Evolutionary conservation across 345 rosid genomes (phyloP), one percentile per base, ranked within the genome.

Genomic region (Viola odorata): DNA sequence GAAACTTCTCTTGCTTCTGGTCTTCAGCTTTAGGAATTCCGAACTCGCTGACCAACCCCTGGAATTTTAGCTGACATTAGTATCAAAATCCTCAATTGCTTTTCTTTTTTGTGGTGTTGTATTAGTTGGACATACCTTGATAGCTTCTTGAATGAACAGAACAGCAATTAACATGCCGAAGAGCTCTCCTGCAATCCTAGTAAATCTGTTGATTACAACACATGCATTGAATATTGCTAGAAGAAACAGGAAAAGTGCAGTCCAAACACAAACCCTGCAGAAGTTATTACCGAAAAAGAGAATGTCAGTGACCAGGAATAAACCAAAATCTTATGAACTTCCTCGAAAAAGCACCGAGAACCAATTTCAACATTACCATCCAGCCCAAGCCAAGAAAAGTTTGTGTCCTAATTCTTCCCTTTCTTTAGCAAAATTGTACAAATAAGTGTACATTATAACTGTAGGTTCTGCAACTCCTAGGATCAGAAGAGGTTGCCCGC

Each of bases 391-490:
- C 65, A 91, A 74, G 88, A 68, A 84, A 50, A 91, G 84, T 51
- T 85, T 69, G 12, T 74, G 67, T 0, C 94, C 97, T 63, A 91
- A 57, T 59, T 71, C 85, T 50, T 80, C 74, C 50, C 80, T 82
- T 50, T 70, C 83, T 71, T 75, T 84, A 4, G 91, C 96, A 56
- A 91, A 91, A 62, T 79, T 75, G 83, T 77, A 84, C 78, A 85
- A 67, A 62, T 85, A 90, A 14, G 78, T 73, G 51, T 87, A 91
- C 94, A 91, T 91, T 50, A 91, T 78, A 9, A 91, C 84, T 15
- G 91, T 91, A 10, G 97, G 97, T 60, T 91, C 91, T 23, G 94
- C 96, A 71, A 91, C 97, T 57, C 97, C 97, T 37, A 88, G 68
- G 60, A 91, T 82, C 67, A 91, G 42, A 40, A 88, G 73, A 1